phyloP scores from a whole-genome alignment of 1,284 basidiomycete genomes.

The Apiotrichum siamense region DNA sequence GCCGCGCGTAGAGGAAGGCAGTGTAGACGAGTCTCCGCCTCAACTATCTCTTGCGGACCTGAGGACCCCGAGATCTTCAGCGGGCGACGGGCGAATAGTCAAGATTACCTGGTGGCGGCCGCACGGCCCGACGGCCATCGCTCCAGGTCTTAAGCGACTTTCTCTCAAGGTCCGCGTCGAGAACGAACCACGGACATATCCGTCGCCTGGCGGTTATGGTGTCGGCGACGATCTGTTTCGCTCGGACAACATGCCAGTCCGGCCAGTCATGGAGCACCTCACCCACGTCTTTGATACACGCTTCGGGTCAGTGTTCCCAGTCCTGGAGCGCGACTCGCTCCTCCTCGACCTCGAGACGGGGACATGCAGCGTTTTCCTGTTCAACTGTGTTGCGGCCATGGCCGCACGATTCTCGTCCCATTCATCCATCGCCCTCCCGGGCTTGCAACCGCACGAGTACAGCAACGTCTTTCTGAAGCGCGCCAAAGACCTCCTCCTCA shows the following conservation, averaged over 20 bases:
- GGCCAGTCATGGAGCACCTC: conserved; percentile 24
- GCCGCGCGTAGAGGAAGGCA: too few species aligned
- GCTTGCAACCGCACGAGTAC: conserved; percentile 27
- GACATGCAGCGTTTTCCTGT: conserved; percentile 23
- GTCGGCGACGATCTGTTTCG: conserved; percentile 17
- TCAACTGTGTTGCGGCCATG: conserved; percentile 24
- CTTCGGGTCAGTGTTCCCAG: conserved; percentile 31
- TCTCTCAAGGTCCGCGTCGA: conserved; percentile 31
- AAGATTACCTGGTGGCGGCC: conserved; percentile 38
- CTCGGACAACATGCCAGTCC: conserved; percentile 14
- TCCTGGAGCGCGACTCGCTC: conserved; percentile 13
- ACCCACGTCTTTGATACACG: conserved; percentile 26
- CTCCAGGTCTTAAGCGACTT: conserved; percentile 29
- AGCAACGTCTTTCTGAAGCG: conserved; percentile 27
- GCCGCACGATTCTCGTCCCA: conserved; percentile 31
- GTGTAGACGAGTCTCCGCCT: too few species aligned
- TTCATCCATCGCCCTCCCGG: conserved; percentile 25
- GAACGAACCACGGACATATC: conserved; percentile 10
- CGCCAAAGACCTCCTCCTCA: conserved; percentile 27
- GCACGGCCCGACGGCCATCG: conserved; percentile 34
- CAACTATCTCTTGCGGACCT: too few species aligned
- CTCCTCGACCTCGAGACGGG: conserved; percentile 15
- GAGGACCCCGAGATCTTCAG: too few species aligned
- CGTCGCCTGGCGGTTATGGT: too few species aligned
- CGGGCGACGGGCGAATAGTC: too few species aligned